These are phyloP conservation scores for Aegilops tauschii DNA, from an alignment of 176 grass and related monocot genomes.

Conservation along the genomic window DNA sequence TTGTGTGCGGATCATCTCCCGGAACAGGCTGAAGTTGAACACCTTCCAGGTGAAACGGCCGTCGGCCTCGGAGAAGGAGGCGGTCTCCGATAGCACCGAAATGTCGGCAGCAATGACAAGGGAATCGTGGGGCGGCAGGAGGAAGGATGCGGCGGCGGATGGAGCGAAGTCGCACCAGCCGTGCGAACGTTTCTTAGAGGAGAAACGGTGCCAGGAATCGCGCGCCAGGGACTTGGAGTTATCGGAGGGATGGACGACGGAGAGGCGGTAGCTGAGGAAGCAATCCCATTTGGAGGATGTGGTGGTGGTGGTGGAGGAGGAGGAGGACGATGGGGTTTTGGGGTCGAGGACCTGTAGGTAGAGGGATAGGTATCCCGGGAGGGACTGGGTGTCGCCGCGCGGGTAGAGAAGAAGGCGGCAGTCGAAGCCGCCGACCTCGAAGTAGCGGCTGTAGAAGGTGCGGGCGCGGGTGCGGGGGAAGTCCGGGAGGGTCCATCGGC, in stretches of 20 bases:
- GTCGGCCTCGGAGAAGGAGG: conserved; percentile 52
- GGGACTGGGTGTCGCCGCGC: conserved; percentile 74
- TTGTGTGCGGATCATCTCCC: conserved; percentile 84
- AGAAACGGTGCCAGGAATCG: conserved; percentile 96
- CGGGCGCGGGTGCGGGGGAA: conserved; percentile 72
- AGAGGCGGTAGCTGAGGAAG: conserved; percentile 85
- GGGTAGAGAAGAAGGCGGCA: conserved; percentile 94
- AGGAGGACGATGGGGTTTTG: conserved; percentile 62
- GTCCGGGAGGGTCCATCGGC: conserved; percentile 81
- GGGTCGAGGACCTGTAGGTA: conserved; percentile 98
- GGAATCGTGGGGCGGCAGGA: conserved; percentile 56
- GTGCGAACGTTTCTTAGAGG: conserved; percentile 90
- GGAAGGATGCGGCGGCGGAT: conserved; percentile 40
- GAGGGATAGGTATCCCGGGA: conserved; percentile 85
- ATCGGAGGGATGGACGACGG: conserved; percentile 54
- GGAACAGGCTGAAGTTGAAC: conserved; percentile 76
- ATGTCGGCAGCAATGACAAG: conserved; percentile 76
- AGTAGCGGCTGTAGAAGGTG: conserved; percentile 88
- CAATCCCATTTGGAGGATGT: conserved; percentile 81
- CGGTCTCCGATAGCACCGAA: conserved; percentile 67
- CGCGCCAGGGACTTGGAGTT: conserved; percentile 62
- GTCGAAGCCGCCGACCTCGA: conserved; percentile 88
- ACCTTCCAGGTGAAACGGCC: conserved; percentile 94
- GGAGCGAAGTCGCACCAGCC: conserved; percentile 95
- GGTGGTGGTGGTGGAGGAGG: conserved; percentile 48